phyloP scores from a whole-genome alignment of 129 eudicot genomes.

The Tagetes erecta region DNA sequence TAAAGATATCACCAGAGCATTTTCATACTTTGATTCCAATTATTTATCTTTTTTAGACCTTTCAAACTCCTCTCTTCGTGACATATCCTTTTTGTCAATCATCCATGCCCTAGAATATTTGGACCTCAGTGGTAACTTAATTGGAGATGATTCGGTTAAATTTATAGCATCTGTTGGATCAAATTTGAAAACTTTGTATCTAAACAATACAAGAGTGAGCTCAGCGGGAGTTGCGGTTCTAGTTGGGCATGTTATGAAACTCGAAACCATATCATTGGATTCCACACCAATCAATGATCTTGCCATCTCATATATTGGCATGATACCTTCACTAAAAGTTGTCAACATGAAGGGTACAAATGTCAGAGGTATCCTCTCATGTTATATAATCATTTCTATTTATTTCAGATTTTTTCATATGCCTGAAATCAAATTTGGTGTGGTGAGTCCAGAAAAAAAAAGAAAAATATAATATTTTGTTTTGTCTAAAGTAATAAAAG shows the following conservation, averaged over 20 bases:
- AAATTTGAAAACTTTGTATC: slow-evolving; percentile 57
- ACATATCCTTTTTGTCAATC: slow-evolving; percentile 46
- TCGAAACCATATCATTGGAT: slow-evolving; percentile 61
- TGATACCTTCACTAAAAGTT: slow-evolving; percentile 70
- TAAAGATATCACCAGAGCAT: slow-evolving; percentile 42
- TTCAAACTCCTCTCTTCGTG: slow-evolving; percentile 55
- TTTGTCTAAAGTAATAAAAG: background rate
- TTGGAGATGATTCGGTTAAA: slow-evolving; percentile 56
- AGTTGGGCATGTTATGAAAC: slow-evolving; percentile 74
- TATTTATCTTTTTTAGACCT: slow-evolving; percentile 55
- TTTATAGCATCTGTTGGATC: slow-evolving; percentile 57
- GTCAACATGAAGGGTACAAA: slow-evolving; percentile 60
- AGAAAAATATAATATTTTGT: background rate
- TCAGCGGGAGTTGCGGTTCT: slow-evolving; percentile 66
- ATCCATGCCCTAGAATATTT: slow-evolving; percentile 55
- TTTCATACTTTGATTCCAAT: slow-evolving; percentile 53
- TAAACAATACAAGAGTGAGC: slow-evolving; percentile 67
- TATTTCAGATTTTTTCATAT: slow-evolving; percentile 8
- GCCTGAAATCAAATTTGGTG: background rate
- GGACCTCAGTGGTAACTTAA: slow-evolving; percentile 60
- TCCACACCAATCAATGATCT: slow-evolving; percentile 63
- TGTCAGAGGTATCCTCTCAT: slow-evolving; percentile 58
- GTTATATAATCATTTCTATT: background rate
- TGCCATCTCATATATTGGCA: slow-evolving; percentile 62
- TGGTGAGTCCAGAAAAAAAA: background rate